phyloP scores from a whole-genome alignment of 345 rosid species.

The Adansonia digitata region DNA sequence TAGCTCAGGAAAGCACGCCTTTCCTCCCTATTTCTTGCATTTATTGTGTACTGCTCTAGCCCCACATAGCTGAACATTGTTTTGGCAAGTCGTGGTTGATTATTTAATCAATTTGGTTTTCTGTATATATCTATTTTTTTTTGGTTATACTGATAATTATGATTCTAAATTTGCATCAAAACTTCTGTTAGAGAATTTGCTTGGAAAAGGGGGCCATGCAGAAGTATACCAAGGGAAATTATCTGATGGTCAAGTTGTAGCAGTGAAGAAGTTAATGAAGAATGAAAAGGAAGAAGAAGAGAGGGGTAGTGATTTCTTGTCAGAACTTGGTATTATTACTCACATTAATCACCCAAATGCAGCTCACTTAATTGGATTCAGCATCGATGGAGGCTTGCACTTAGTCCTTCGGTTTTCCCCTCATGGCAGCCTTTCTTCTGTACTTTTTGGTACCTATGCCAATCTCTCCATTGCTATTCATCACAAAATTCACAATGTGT shows the following conservation, averaged over 20 bases:
- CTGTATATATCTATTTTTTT: too few species aligned
- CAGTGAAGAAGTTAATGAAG: conserved; percentile 70
- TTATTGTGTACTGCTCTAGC: not conserved
- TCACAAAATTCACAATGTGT: too few species aligned
- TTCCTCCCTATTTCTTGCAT: not conserved
- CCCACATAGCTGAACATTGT: not conserved
- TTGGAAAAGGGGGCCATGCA: conserved; percentile 91
- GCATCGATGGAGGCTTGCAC: conserved; percentile 70
- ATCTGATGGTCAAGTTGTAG: conserved; percentile 60
- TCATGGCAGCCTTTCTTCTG: conserved; percentile 72
- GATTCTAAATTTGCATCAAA: not conserved
- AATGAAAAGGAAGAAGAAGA: conserved; percentile 51
- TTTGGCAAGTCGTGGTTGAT: not conserved
- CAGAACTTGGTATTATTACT: conserved; percentile 90
- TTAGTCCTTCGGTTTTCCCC: conserved; percentile 80
- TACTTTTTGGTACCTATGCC: conserved; percentile 54
- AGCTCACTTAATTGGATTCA: conserved; percentile 77
- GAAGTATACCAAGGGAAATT: conserved; percentile 78
- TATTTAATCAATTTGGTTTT: not conserved
- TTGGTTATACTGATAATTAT: not conserved
- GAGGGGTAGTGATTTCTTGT: conserved; percentile 57
- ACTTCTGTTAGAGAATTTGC: conserved; percentile 52
- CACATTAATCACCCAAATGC: conserved; percentile 90
- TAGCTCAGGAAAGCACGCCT: not conserved
- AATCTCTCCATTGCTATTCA: not conserved